Evolutionary conservation across 768 basidiomycete genomes (phyloP), one percentile per base, ranked within the genome.

Genomic region (Russula compacta): DNA sequence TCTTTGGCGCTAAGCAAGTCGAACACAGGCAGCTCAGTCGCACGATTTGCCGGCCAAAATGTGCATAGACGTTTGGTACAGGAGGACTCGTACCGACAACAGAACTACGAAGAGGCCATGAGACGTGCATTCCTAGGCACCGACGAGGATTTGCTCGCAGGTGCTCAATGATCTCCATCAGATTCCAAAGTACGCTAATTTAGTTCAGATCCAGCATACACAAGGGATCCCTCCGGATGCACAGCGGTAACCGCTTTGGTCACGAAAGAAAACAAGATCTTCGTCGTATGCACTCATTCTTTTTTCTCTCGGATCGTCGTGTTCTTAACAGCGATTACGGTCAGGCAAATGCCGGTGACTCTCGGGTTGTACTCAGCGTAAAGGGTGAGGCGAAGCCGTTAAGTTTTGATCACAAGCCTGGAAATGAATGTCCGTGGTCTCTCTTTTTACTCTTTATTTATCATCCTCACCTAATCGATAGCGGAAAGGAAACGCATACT

Each of bases 321-420:
- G 11, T 38, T 11, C 58, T 61, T 42, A 59, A 21, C 57, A 33
- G 14, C 48, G 24, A 59, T 7, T 69, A 97, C 53, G 15, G 58
- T 6, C 69, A 98, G 95, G 97, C 97, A 24, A 99, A 99, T 72
- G 92, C 97, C 24, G 97, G 97, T 44, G 97, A 99, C 75, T 98
- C 97, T 12, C 79, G 97, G 68, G 86, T 89, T 19, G 92, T 99
- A 29, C 77, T 99, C 64, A 83, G 86, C 39, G 74, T 89, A 64
- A 87, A 86, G 67, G 97, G 97, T 2, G 81, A 86, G 68, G 95
- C 84, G 15, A 91, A 95, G 69, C 81, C 91, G 17, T 77, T 99
- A 64, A 95, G 93, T 68, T 87, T 83, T 68, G 97, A 99, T 72
- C 97, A 99, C 73, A 99, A 99, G 72, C 97, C 97, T 4, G 85